Conservation (phyloP, 352 stramenopile genomes). For the Phytopythium delawarense region DNA sequence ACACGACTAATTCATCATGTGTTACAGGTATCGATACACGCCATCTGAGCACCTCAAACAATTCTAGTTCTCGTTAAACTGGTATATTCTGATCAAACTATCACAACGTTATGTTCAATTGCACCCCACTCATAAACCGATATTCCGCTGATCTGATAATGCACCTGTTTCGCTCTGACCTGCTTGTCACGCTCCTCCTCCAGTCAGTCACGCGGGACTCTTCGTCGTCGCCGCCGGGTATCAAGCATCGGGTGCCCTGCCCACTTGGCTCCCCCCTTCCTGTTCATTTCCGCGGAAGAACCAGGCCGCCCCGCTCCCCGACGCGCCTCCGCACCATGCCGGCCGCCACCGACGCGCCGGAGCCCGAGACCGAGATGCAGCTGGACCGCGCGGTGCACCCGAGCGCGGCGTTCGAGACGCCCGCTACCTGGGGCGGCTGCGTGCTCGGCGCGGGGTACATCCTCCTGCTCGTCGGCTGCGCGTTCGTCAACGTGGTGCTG, state of each 20-base stretch:
- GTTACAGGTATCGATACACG: neutral
- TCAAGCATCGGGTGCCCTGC: neutral
- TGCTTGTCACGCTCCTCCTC: neutral
- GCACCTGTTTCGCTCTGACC: neutral
- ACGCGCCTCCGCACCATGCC: slow-evolving; percentile 12
- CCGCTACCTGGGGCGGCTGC: slow-evolving; percentile 32
- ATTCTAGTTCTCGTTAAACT: neutral
- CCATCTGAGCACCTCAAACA: neutral
- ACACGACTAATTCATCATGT: neutral
- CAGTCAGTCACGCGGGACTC: neutral
- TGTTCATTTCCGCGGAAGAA: neutral
- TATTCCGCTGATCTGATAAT: neutral
- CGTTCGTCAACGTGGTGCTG: slow-evolving; percentile 60
- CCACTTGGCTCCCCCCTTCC: neutral
- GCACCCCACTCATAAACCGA: neutral
- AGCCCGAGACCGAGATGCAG: slow-evolving; percentile 21
- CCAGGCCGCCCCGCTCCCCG: neutral
- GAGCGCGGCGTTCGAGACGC: slow-evolving; percentile 42
- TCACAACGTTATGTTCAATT: neutral
- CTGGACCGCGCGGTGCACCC: slow-evolving; percentile 34
- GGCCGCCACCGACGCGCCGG: neutral
- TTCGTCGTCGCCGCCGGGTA: neutral
- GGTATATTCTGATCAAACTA: neutral
- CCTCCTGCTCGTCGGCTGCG: slow-evolving; percentile 36
- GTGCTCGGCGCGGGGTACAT: slow-evolving; percentile 43